Conservation (phyloP, 75 land plant genomes). For the Picea sitchensis region DNA sequence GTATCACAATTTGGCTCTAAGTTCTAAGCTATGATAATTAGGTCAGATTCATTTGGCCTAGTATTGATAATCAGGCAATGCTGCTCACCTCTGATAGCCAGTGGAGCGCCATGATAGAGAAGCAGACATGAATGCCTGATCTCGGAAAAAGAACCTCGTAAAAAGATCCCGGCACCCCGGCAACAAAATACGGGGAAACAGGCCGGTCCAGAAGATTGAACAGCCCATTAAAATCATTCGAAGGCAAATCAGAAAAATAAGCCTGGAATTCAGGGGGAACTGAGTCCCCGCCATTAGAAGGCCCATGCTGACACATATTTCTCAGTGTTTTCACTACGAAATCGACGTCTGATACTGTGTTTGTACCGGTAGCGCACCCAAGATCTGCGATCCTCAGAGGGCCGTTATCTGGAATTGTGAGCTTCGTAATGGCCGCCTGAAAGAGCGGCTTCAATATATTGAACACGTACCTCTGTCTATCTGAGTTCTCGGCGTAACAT, state of each 20-base stretch:
- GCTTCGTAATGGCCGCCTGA: background rate
- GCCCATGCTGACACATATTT: no score
- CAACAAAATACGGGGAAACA: constrained; percentile 9
- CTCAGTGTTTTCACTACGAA: no score
- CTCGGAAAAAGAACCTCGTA: no score
- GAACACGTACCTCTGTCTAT: background rate
- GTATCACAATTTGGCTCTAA: no score
- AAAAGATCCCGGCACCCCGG: constrained; percentile 20
- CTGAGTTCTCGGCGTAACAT: constrained; percentile 5
- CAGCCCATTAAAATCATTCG: no score
- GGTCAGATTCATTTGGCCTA: no score
- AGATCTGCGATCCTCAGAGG: constrained; percentile 23
- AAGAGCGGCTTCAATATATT: background rate
- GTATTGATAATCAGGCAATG: no score
- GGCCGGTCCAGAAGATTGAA: background rate
- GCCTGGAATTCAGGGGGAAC: no score
- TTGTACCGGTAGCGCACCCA: constrained; percentile 20
- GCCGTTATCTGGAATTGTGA: background rate
- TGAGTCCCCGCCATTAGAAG: no score
- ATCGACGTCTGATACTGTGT: background rate
- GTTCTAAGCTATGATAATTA: no score
- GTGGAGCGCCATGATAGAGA: constrained; percentile 13
- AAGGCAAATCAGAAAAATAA: no score
- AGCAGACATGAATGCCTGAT: no score
- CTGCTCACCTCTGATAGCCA: constrained; percentile 13